These are phyloP conservation scores for Heimioporus sp. DNA, from an alignment of 768 basidiomycete genomes.

Conservation along the genomic window DNA sequence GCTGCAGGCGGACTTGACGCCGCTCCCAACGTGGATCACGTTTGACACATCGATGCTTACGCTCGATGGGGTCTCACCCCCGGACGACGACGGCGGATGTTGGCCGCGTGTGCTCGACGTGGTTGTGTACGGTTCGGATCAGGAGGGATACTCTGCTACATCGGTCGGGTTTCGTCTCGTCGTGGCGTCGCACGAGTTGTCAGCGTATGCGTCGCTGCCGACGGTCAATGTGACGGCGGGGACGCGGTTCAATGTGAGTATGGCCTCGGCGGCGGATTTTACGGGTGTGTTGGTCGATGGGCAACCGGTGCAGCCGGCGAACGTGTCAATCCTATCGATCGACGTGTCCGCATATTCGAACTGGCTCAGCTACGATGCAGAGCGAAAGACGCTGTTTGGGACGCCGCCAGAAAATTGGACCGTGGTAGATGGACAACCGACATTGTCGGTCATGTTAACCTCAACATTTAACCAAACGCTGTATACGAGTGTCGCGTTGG, in stretches of 20 bases:
- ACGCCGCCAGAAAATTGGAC: constrained; percentile 49
- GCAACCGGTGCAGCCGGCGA: constrained; percentile 49
- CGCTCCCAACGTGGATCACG: constrained; percentile 70
- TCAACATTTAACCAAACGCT: constrained; percentile 69
- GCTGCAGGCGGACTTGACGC: constrained; percentile 61
- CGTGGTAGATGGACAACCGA: constrained; percentile 31
- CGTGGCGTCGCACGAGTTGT: constrained; percentile 68
- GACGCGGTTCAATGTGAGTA: constrained; percentile 48
- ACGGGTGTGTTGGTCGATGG: constrained; percentile 64
- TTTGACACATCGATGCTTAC: constrained; percentile 71
- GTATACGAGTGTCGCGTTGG: constrained; percentile 60
- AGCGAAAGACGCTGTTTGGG: constrained; percentile 60
- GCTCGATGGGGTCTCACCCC: constrained; percentile 75
- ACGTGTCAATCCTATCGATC: constrained; percentile 56
- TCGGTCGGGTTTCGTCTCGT: constrained; percentile 62
- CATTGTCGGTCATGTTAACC: constrained; percentile 59
- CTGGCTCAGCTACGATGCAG: constrained; percentile 63
- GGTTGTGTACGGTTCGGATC: constrained; percentile 66
- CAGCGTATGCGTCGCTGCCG: constrained; percentile 46
- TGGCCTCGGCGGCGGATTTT: constrained; percentile 57
- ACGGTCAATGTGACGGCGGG: constrained; percentile 70
- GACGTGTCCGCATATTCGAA: constrained; percentile 53
- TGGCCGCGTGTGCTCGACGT: constrained; percentile 49
- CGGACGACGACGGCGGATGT: constrained; percentile 31
- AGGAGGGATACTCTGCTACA: constrained; percentile 65